phyloP scores from a whole-genome alignment of 1,284 basidiomycete species.

The Singerocomus inundabilis region DNA sequence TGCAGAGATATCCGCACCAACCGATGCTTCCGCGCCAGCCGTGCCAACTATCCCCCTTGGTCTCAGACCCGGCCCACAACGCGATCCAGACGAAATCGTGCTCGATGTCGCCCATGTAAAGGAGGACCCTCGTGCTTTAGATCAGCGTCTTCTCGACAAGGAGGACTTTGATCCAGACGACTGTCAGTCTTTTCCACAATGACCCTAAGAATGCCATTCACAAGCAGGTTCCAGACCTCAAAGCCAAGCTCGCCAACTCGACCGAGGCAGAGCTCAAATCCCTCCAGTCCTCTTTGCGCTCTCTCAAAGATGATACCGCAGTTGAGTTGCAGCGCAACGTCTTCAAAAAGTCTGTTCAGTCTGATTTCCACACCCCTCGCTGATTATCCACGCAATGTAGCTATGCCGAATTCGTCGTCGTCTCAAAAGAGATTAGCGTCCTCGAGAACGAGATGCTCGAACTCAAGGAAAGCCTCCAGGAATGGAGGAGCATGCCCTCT shows the following conservation, averaged over 20 bases:
- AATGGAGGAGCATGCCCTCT: constrained; percentile 96
- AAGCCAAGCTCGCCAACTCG: constrained; percentile 74
- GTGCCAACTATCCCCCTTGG: constrained; percentile 59
- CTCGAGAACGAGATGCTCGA: constrained; percentile 98
- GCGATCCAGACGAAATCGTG: constrained; percentile 45
- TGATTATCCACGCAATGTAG: constrained; percentile 41
- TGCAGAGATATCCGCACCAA: constrained; percentile 73
- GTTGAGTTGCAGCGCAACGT: constrained; percentile 79
- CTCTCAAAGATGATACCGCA: constrained; percentile 63
- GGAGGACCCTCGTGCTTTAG: constrained; percentile 43
- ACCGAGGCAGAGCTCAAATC: constrained; percentile 75
- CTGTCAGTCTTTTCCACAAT: constrained; percentile 49
- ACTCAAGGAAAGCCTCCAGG: constrained; percentile 89
- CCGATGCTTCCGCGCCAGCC: constrained; percentile 48
- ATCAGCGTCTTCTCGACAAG: constrained; percentile 66
- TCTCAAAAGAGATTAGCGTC: constrained; percentile 95
- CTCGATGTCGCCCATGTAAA: constrained; percentile 40
- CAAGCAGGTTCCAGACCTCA: constrained; percentile 51
- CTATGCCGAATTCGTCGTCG: constrained; percentile 94
- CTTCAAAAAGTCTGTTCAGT: constrained; percentile 75
- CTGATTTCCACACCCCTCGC: background rate
- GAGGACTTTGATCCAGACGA: constrained; percentile 80
- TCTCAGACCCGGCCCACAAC: constrained; percentile 32
- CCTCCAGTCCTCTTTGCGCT: constrained; percentile 67
- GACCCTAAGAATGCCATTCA: background rate